Evolutionary conservation across 2,329 filamentous ascomycete species (phyloP).

Genomic region (Dothistroma pini): DNA sequence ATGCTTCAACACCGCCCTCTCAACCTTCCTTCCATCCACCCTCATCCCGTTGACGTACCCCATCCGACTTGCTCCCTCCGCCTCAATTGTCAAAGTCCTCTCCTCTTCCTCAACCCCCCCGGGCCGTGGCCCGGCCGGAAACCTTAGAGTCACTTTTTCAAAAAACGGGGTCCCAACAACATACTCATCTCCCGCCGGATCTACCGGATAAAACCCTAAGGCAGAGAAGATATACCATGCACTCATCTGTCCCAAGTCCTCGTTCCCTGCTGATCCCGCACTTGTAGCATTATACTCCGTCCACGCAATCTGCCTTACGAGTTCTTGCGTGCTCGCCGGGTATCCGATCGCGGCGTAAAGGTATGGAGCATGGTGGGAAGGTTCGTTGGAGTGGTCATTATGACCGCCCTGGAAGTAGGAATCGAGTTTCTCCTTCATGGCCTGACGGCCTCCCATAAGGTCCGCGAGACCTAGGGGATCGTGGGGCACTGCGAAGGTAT

Average conservation of each 20-base stretch:
- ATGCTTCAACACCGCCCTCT: conserved; percentile 40
- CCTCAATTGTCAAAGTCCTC: conserved; percentile 39
- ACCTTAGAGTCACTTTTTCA: conserved; percentile 41
- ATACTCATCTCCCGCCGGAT: conserved; percentile 46
- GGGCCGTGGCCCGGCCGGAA: conserved; percentile 37
- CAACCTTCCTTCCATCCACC: conserved; percentile 39
- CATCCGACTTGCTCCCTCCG: conserved; percentile 40
- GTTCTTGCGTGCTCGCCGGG: conserved; percentile 39
- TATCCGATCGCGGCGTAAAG: conserved; percentile 45
- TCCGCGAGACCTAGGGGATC: conserved; percentile 42
- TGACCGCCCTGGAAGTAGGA: conserved; percentile 45
- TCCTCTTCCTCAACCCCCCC: conserved; percentile 27
- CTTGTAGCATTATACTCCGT: conserved; percentile 47
- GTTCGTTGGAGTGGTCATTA: conserved; percentile 49
- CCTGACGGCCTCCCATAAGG: conserved; percentile 39
- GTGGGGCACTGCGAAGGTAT: conserved; percentile 50
- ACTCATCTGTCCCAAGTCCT: conserved; percentile 51
- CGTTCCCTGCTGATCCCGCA: conserved; percentile 46
- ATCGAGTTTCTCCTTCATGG: conserved; percentile 44
- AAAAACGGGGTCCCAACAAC: conserved; percentile 47
- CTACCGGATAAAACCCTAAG: conserved; percentile 48
- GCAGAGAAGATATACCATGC: conserved; percentile 50
- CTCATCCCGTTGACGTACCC: conserved; percentile 42
- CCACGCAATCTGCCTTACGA: conserved; percentile 39
- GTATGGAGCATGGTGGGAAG: conserved; percentile 48